Evolutionary conservation across 1,139 yeast genomes (phyloP).

Genomic region (Yamadazyma sp.): DNA sequence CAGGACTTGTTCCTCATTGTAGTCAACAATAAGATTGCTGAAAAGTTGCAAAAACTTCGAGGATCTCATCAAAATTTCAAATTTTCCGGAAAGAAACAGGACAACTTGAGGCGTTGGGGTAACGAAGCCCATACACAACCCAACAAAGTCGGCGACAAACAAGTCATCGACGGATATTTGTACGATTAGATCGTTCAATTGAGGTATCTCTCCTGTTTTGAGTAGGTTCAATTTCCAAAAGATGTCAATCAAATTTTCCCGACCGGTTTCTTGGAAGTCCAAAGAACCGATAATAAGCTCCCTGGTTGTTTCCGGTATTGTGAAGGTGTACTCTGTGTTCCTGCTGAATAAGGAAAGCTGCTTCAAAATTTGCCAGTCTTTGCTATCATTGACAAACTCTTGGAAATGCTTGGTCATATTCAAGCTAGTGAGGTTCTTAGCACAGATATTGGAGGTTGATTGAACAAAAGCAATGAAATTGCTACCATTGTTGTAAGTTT

Average conservation of each 20-base stretch:
- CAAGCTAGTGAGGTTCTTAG: slow-evolving; percentile 47
- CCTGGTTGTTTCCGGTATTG: slow-evolving; percentile 6
- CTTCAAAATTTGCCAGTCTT: slow-evolving; percentile 10
- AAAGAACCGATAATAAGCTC: slow-evolving; percentile 4
- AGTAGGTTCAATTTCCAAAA: slow-evolving; percentile 16
- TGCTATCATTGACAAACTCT: slow-evolving; percentile 41
- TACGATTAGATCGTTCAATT: slow-evolving; percentile 3
- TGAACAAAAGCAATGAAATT: slow-evolving; percentile 53
- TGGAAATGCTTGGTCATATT: slow-evolving; percentile 49
- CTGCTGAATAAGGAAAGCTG: slow-evolving; percentile 15
- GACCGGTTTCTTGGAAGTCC: slow-evolving; percentile 3
- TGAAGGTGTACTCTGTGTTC: slow-evolving; percentile 8
- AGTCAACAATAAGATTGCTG: slow-evolving; percentile 13
- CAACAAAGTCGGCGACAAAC: slow-evolving; percentile 14
- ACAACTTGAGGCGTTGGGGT: not conserved
- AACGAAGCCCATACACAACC: slow-evolving; percentile 10
- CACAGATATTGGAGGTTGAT: slow-evolving; percentile 40
- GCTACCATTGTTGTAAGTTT: slow-evolving; percentile 28
- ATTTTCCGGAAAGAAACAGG: slow-evolving; percentile 11
- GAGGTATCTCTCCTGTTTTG: not conserved
- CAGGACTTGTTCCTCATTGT: not conserved
- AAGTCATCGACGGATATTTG: slow-evolving; percentile 6
- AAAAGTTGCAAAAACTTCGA: slow-evolving; percentile 23
- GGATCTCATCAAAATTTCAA: slow-evolving; percentile 19
- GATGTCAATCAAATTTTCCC: slow-evolving; percentile 10